Conservation (phyloP, 176 grass and related monocot genomes). For the Oryza glaberrima region DNA sequence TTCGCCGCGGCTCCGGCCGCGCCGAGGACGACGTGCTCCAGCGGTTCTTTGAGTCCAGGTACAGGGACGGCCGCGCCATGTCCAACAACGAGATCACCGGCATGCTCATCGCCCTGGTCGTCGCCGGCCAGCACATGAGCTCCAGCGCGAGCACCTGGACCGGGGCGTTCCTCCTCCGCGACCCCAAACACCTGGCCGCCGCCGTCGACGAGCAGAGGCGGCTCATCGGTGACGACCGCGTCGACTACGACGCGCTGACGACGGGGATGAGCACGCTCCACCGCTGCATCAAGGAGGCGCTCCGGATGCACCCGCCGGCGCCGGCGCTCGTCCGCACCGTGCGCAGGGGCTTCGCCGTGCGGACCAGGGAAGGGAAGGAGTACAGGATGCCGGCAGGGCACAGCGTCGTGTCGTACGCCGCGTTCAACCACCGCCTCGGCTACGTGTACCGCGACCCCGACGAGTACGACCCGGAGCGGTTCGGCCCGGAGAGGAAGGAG, state of each 20-base stretch:
- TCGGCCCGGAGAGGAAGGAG: slow-evolving; percentile 15
- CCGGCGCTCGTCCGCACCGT: slow-evolving; percentile 55
- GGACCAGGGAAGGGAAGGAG: slow-evolving; percentile 51
- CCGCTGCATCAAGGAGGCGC: slow-evolving; percentile 59
- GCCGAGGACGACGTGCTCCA: slow-evolving; percentile 58
- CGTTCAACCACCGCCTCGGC: slow-evolving; percentile 48
- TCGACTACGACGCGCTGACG: slow-evolving; percentile 37
- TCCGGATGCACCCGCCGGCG: slow-evolving; percentile 53
- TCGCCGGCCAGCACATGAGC: slow-evolving; percentile 60
- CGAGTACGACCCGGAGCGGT: slow-evolving; percentile 54
- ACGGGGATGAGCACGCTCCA: slow-evolving; percentile 57
- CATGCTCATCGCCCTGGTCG: slow-evolving; percentile 48
- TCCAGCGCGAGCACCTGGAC: slow-evolving; percentile 48
- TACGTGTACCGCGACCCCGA: slow-evolving; percentile 50
- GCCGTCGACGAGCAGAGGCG: slow-evolving; percentile 57
- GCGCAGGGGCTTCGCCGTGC: slow-evolving; percentile 48
- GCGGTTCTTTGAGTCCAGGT: slow-evolving; percentile 52
- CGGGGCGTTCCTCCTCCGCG: slow-evolving; percentile 48
- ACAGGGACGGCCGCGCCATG: slow-evolving; percentile 55
- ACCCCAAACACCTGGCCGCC: slow-evolving; percentile 33
- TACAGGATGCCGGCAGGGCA: slow-evolving; percentile 51
- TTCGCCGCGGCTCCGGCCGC: slow-evolving; percentile 7
- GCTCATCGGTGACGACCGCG: slow-evolving; percentile 14
- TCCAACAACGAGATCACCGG: slow-evolving; percentile 55
- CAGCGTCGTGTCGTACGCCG: slow-evolving; percentile 43